A percentile compares a stretch with the other conserved stretches of the same genome.
Conservation (phyloP, 1,284 basidiomycete species). For the Naganishia liquefaciens region DNA sequence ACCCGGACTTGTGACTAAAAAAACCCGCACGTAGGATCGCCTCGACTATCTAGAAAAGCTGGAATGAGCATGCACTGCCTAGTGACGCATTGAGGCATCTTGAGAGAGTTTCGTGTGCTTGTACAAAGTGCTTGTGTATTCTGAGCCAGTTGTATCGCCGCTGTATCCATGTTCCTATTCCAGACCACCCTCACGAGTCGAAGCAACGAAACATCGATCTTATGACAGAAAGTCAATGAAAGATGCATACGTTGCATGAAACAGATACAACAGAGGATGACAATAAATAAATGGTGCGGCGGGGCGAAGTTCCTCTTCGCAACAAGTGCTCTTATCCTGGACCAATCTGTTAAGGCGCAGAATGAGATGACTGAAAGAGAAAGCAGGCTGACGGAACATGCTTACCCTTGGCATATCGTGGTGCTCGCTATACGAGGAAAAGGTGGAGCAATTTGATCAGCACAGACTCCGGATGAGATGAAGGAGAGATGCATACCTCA, state of each 20-base stretch:
- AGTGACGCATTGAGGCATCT: not conserved
- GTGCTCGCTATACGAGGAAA: slow-evolving; percentile 24
- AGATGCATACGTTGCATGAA: not conserved
- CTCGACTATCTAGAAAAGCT: slow-evolving; percentile 88
- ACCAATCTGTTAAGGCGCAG: slow-evolving; percentile 3
- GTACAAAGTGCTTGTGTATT: slow-evolving; percentile 6
- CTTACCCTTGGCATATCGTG: slow-evolving; percentile 36
- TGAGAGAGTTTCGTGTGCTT: not conserved
- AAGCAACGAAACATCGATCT: not conserved
- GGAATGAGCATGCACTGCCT: slow-evolving; percentile 58
- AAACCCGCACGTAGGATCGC: slow-evolving; percentile 57
- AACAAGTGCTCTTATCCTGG: slow-evolving; percentile 7
- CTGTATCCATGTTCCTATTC: not conserved
- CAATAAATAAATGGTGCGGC: not conserved
- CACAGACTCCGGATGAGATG: not conserved
- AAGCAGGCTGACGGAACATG: not conserved
- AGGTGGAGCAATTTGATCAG: not conserved
- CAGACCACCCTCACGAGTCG: not conserved
- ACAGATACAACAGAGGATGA: slow-evolving; percentile 14
- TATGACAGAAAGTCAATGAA: not conserved
- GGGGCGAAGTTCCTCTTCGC: not conserved
- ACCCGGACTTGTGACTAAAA: not conserved
- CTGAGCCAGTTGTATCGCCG: not conserved
- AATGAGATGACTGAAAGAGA: not conserved
- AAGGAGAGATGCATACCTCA: slow-evolving; percentile 18